A percentile compares a stretch with the other conserved stretches of the same genome.
Conservation (phyloP, 768 basidiomycete genomes). For the Agaricus blazei region DNA sequence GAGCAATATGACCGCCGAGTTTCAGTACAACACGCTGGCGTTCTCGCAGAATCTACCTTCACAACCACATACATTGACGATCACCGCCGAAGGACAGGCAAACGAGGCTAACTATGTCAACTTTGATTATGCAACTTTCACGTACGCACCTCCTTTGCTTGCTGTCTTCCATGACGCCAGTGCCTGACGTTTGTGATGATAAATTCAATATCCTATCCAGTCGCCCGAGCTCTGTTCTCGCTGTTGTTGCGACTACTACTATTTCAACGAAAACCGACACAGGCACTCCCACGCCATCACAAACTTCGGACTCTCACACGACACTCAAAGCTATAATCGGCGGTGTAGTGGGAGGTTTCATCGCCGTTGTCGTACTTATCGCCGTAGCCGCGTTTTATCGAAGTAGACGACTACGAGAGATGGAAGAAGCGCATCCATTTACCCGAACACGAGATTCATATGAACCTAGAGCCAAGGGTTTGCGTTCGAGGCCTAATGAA, state of each 20-base stretch:
- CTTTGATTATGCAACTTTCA: slow-evolving; percentile 14
- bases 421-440: slow-evolving; percentile 3
- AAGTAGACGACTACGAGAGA: not conserved
- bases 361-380: slow-evolving; percentile 2
- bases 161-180: not conserved
- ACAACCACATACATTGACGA: slow-evolving; percentile 4
- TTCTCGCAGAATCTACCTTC: slow-evolving; percentile 13
- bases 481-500: not conserved
- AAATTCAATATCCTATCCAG: not conserved
- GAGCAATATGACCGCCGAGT: slow-evolving; percentile 3
- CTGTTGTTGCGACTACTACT: not conserved
- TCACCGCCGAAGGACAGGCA: not conserved
- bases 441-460: no score
- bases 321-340: slow-evolving; percentile 5
- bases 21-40: slow-evolving; percentile 17
- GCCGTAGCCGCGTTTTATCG: slow-evolving; percentile 3
- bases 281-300: not conserved
- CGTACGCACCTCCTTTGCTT: slow-evolving; percentile 1
- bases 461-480: not conserved
- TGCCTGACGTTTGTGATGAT: not conserved
- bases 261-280: no score
- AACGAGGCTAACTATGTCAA: slow-evolving; percentile 10
- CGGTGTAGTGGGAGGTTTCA: slow-evolving; percentile 9
- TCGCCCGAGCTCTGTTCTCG: not conserved
- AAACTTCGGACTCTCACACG: not conserved